Percentiles rank a stretch among this genome's conserved stretches.
Conservation (phyloP, 169 alveolate species). For the Besnoitia besnoiti region DNA sequence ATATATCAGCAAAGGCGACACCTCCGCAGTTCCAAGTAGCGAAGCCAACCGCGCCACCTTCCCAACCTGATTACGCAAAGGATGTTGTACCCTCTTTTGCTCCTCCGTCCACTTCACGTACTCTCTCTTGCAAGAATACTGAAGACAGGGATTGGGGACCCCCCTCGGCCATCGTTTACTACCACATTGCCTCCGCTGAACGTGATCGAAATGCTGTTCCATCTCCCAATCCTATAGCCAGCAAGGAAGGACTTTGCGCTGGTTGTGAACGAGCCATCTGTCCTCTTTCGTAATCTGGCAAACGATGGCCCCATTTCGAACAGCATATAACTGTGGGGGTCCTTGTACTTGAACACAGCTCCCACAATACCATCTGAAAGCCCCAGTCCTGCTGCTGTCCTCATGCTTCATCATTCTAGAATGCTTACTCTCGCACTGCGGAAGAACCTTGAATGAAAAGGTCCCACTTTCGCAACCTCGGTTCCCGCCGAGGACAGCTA, state of each 20-base stretch:
- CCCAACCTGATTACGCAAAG: neutral
- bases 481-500: conserved; percentile 77
- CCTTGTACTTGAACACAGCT: conserved; percentile 76
- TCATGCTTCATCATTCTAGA: neutral
- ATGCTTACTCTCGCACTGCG: conserved; percentile 77
- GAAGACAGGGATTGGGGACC: conserved; percentile 76
- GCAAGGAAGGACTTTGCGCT: conserved; percentile 77
- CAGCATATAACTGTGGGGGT: conserved; percentile 80
- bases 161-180: conserved; percentile 76
- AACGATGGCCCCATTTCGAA: conserved; percentile 78
- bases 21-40: conserved; percentile 81
- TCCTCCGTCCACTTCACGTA: neutral
- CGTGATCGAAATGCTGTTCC: conserved; percentile 78
- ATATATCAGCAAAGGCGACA: conserved; percentile 80
- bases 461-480: conserved; percentile 80
- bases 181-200: conserved; percentile 76
- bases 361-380: conserved; percentile 80
- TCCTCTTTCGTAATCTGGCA: conserved; percentile 78
- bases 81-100: neutral
- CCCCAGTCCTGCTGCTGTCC: neutral
- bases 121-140: conserved; percentile 74
- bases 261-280: conserved; percentile 74
- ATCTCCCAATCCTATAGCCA: conserved; percentile 71
- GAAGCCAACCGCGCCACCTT: conserved; percentile 81
- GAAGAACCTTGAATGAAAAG: conserved; percentile 77